Base-by-base conservation (phyloP, 768 basidiomycete genomes). In the Termitomyces sp. region DNA sequence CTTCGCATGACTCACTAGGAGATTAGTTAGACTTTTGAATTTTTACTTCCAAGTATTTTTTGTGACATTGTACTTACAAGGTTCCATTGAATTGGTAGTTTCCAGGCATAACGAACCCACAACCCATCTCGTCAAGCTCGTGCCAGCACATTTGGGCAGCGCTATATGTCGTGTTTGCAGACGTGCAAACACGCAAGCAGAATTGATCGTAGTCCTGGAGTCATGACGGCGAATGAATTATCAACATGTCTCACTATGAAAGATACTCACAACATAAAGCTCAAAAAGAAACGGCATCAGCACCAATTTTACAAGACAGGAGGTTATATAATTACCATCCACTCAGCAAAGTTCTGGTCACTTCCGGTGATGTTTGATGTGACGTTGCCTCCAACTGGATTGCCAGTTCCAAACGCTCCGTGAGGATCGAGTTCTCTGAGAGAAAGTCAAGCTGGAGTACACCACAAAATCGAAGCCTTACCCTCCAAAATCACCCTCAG, bases 81-180 rank as follows among this genome's bases (percentile, higher is more conserved):
- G 74, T 77, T 1, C 72, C 73, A 26, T 75, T 73, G 54, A 71
- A 65, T 46, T 76, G 62, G 66, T 77, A 78, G 55, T 76, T 76
- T 18, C 76, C 76, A 8, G 77, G 77, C 77, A 79, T 78, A 34
- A 77, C 76, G 53, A 75, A 78, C 31, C 69, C 63, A 55, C 77
- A 79, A 22, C 77, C 76, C 71, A 77, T 74, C 46, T 73, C 70
- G 56, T 79, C 77, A 24, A 79, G 71, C 59, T 78, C 72, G 59
- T 79, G 77, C 72, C 72, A 73, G 58, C 76, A 79, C 77, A 79
- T 79, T 44, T 63, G 63, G 0, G 69, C 72, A 5, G 76, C 71
- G 42, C 65, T 69, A 62, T 76, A 79, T 0, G 77, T 78, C n/a
- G 70, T 63, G 62, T 79, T 78, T 44, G 74, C 74, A 51, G 71